Evolutionary conservation across 805 yeast genomes (phyloP).

Genomic region (Wickerhamiella cacticola): DNA sequence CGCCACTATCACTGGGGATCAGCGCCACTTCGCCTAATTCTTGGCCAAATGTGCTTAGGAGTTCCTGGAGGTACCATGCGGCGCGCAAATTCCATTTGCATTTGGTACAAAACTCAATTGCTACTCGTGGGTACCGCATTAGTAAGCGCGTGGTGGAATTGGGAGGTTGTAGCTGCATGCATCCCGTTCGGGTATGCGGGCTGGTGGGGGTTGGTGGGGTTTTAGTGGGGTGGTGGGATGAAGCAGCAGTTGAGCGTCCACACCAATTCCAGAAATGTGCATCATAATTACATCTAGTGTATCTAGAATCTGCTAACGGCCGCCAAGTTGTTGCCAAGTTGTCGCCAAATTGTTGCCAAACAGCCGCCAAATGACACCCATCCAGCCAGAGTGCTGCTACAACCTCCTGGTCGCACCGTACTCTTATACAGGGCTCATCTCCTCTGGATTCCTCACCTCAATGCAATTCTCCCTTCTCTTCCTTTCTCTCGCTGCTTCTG

Average conservation of each 20-base stretch:
- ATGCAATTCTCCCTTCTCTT: conserved; percentile 5
- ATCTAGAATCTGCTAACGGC: not conserved
- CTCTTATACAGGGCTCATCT: not conserved
- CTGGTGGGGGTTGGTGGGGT: too few species aligned
- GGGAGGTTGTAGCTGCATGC: conserved; percentile 1
- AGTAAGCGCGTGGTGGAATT: not conserved
- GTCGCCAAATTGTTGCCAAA: not conserved
- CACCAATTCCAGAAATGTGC: too few species aligned
- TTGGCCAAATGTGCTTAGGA: conserved; percentile 65
- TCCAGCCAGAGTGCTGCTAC: not conserved
- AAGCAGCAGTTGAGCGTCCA: too few species aligned
- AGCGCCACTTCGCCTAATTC: conserved; percentile 44
- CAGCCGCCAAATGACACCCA: not conserved
- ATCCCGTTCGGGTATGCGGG: too few species aligned
- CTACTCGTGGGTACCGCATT: conserved; percentile 39
- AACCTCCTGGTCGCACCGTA: not conserved
- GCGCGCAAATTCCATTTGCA: conserved; percentile 88
- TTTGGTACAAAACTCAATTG: conserved; percentile 63
- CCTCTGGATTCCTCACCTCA: not conserved
- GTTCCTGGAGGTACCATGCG: conserved; percentile 76
- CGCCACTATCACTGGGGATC: conserved; percentile 40
- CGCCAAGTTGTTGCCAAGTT: not conserved
- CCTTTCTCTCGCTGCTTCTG: conserved; percentile 6
- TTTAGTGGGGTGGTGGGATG: too few species aligned
- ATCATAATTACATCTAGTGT: too few species aligned